phyloP scores from a whole-genome alignment of 164 flowering plant species.

The Santalum album region DNA sequence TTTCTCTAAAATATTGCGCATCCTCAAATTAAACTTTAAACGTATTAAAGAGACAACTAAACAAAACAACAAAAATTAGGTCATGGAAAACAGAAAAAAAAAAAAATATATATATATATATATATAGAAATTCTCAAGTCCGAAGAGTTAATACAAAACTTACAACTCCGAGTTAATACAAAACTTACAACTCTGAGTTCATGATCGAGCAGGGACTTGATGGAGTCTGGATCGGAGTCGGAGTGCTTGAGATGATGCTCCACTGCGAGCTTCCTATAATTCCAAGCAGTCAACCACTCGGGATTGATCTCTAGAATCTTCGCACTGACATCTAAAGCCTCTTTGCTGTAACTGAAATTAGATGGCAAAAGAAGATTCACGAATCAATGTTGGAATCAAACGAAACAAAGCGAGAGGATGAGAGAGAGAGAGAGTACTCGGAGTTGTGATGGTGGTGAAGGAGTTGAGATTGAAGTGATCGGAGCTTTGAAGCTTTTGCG shows the following conservation, averaged over 20 bases:
- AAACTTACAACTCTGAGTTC: constrained; percentile 65
- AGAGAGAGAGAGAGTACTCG: constrained; percentile 23
- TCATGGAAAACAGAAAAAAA: too few relatives aligned
- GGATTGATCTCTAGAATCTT: constrained; percentile 74
- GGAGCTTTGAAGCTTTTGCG: constrained; percentile 52
- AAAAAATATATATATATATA: too few relatives aligned
- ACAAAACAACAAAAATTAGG: too few relatives aligned
- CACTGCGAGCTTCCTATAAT: constrained; percentile 75
- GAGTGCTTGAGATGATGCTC: constrained; percentile 27
- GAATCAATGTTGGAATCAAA: constrained; percentile 3
- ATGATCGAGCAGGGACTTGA: constrained; percentile 48
- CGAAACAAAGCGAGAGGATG: not conserved
- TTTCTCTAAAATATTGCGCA: too few relatives aligned
- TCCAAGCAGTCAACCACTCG: constrained; percentile 82
- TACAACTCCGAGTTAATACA: not conserved
- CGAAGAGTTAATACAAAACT: too few relatives aligned
- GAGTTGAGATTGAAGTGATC: constrained; percentile 61
- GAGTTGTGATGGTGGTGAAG: constrained; percentile 61
- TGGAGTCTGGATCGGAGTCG: constrained; percentile 30
- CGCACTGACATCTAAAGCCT: constrained; percentile 58
- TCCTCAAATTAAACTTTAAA: too few relatives aligned
- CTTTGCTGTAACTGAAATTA: constrained; percentile 51
- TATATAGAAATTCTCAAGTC: too few relatives aligned
- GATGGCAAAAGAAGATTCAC: not conserved
- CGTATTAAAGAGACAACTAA: too few relatives aligned